These are phyloP conservation scores for Logfia minima DNA, from an alignment of 129 eudicot species.

Conservation along the genomic window DNA sequence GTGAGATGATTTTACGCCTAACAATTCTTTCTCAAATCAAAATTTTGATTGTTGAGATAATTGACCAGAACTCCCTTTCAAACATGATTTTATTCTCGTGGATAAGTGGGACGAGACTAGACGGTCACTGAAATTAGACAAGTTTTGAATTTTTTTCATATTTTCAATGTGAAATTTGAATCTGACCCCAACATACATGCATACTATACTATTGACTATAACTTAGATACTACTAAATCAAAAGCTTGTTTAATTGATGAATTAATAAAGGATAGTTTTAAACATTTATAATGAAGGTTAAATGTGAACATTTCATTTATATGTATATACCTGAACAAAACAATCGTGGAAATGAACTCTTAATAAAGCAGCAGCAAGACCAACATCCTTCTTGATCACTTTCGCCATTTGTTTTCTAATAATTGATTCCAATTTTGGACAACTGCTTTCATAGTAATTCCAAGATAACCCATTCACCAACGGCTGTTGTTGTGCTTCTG, in stretches of 20 bases:
- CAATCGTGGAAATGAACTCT: slow-evolving; percentile 85
- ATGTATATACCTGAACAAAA: slow-evolving; percentile 60
- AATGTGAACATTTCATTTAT: background rate
- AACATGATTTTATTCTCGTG: no score
- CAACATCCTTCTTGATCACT: slow-evolving; percentile 56
- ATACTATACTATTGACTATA: no score
- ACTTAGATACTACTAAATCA: background rate
- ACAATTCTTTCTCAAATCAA: no score
- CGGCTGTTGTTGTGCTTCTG: slow-evolving; percentile 43
- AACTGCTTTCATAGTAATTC: slow-evolving; percentile 44
- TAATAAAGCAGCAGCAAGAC: slow-evolving; percentile 74
- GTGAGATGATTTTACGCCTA: no score
- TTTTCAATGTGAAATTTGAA: no score
- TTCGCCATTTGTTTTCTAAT: slow-evolving; percentile 50
- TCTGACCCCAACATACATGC: no score
- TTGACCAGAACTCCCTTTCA: no score
- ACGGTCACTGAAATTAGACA: no score
- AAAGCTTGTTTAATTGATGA: no score
- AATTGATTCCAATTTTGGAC: slow-evolving; percentile 64
- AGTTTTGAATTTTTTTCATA: no score
- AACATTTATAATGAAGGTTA: background rate
- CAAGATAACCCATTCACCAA: slow-evolving; percentile 54
- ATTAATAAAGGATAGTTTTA: background rate
- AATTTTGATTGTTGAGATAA: no score
- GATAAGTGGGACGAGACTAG: no score